Evolutionary conservation across 208 protist species (phyloP), one percentile per base, ranked within the genome.

Genomic region (Herpetomonas tarakana): DNA sequence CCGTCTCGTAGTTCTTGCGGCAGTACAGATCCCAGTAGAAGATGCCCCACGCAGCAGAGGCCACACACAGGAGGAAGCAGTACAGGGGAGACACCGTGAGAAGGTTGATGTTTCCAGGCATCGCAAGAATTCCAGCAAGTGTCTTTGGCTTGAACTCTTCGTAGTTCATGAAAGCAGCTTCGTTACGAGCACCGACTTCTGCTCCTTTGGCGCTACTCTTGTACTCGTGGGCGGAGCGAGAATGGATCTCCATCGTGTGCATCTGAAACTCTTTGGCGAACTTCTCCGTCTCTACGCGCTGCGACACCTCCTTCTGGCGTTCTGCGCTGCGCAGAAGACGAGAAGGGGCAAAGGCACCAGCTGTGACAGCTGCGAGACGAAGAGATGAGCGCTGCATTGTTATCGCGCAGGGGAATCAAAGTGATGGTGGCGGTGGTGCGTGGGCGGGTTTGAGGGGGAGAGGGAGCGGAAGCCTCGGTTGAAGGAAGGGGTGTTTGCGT

Each of bases 21-120:
- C 78, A 86, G 66, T 94, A 92, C 28, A 92, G 55, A 52, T 94
- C 84, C 88, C 88, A 94, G 68, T 91, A 92, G 58, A 92, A 88
- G 30, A 94, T 70, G 7, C 84, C 88, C 88, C 88, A 94, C 11
- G 68, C 63, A 12, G 68, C 77, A 22, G 80, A 73, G 21, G 53
- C 82, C 39, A 92, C 30, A 55, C 70, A 86, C 22, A 92, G 49
- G 0, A 90, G 31, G 25, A 58, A 51, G 56, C 78, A 87, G 71
- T 91, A 92, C 26, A 92, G 26, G 1, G 88, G 88, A 2, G 79
- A 74, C 12, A 92, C 73, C 12, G 82, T 91, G 28, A 94, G 60
- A 2, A 94, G 56, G 50, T 94, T 94, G 57, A 94, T 62, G 38
- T 68, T n/a, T 27, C 80, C 74, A 0, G 88, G 88, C 79, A 87